Conservation (phyloP, 805 yeast genomes). For the Hanseniaspora thailandica region DNA sequence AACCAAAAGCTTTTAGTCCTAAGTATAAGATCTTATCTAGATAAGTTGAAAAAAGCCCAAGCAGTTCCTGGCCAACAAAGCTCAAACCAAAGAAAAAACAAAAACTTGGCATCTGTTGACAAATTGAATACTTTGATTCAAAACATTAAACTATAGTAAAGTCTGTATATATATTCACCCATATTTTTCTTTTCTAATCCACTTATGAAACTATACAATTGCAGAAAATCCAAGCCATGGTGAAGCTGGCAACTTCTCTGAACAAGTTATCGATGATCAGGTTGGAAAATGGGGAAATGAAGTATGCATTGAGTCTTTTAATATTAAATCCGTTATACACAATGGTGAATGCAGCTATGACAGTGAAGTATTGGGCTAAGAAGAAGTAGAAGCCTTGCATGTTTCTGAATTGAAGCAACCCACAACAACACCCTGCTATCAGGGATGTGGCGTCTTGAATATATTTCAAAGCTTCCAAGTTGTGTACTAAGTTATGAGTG, state of each 20-base stretch:
- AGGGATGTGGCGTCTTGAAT: constrained; percentile 40
- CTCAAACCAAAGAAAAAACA: constrained; percentile 17
- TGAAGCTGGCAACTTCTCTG: constrained; percentile 40
- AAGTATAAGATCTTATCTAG: constrained; percentile 69
- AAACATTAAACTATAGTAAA: background rate
- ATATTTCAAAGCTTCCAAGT: constrained; percentile 22
- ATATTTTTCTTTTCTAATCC: no score
- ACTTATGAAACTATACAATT: constrained; percentile 35
- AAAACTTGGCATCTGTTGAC: constrained; percentile 31
- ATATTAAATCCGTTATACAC: constrained; percentile 29
- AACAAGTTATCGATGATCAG: constrained; percentile 36
- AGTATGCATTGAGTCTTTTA: constrained; percentile 26
- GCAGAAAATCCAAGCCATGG: constrained; percentile 49
- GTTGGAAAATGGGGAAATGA: constrained; percentile 31
- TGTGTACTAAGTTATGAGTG: constrained; percentile 15
- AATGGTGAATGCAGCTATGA: constrained; percentile 27
- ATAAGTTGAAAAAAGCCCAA: constrained; percentile 34
- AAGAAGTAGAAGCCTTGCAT: constrained; percentile 38
- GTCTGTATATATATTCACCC: background rate
- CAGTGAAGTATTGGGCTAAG: constrained; percentile 27
- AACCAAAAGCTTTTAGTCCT: constrained; percentile 60
- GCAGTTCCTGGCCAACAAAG: background rate
- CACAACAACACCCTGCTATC: constrained; percentile 43
- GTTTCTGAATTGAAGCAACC: constrained; percentile 42
- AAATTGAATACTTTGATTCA: constrained; percentile 27